Conservation (phyloP, 352 stramenopile species). For the Pythium grandisporangium region DNA sequence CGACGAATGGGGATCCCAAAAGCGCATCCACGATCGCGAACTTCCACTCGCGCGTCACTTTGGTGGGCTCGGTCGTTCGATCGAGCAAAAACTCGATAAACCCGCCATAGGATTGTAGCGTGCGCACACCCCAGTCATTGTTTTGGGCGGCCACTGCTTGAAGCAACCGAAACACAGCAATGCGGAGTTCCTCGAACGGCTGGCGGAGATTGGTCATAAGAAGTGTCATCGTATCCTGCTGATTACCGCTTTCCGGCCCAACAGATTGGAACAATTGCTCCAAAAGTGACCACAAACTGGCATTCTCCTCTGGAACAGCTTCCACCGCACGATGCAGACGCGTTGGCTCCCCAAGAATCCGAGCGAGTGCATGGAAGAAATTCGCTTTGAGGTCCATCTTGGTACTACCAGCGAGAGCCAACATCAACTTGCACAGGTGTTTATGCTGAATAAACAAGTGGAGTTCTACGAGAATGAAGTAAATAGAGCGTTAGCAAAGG, state of each 20-base stretch:
- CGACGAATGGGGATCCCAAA: slow-evolving; percentile 51
- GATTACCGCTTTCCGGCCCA: slow-evolving; percentile 35
- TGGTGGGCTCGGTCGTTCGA: slow-evolving; percentile 71
- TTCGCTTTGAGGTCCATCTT: slow-evolving; percentile 72
- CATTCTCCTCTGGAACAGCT: slow-evolving; percentile 39
- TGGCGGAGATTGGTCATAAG: slow-evolving; percentile 77
- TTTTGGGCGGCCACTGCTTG: slow-evolving; percentile 78
- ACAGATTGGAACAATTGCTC: slow-evolving; percentile 59
- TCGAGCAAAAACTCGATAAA: slow-evolving; percentile 84
- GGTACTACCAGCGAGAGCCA: slow-evolving; percentile 41
- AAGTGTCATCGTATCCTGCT: slow-evolving; percentile 44
- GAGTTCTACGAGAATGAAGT: slow-evolving; percentile 46
- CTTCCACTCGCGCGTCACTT: slow-evolving; percentile 83
- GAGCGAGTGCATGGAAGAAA: slow-evolving; percentile 57
- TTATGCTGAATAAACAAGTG: slow-evolving; percentile 63
- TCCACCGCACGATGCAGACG: slow-evolving; percentile 21
- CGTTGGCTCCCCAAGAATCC: slow-evolving; percentile 42
- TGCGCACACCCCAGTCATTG: slow-evolving; percentile 60
- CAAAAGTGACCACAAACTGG: slow-evolving; percentile 52
- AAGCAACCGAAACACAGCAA: slow-evolving; percentile 61
- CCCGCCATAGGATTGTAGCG: slow-evolving; percentile 60
- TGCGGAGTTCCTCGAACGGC: slow-evolving; percentile 77
- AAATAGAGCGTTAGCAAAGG: too few species aligned
- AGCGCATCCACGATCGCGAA: slow-evolving; percentile 79
- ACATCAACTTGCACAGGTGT: slow-evolving; percentile 46